Evolutionary conservation across 768 basidiomycete genomes (phyloP).

Genomic region (Pleurotus djamor): DNA sequence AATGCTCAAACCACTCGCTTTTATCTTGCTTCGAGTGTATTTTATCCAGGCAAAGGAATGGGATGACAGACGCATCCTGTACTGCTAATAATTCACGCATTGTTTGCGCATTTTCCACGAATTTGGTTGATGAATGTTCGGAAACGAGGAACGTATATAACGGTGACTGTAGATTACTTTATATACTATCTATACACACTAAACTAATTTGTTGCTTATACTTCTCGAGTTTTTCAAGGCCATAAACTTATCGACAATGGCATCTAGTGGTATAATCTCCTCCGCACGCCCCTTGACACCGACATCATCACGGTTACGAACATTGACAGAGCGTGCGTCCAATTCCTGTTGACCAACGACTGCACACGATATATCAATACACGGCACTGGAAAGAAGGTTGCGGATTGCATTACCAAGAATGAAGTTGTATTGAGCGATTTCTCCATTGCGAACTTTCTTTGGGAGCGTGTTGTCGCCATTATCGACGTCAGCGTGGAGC

Average conservation of each 20-base stretch:
- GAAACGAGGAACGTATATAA: neutral
- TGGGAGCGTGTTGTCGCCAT: constrained; percentile 86
- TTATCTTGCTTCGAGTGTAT: no score
- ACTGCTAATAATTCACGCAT: no score
- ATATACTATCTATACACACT: constrained; percentile 6
- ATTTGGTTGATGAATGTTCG: neutral
- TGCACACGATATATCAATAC: constrained; percentile 22
- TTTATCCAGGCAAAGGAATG: no score
- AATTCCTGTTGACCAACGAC: constrained; percentile 96
- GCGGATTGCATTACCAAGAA: constrained; percentile 62
- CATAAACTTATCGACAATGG: constrained; percentile 66
- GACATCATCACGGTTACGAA: constrained; percentile 93
- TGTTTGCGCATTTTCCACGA: no score
- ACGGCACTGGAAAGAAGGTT: neutral
- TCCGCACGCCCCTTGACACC: constrained; percentile 82
- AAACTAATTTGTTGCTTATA: constrained; percentile 40
- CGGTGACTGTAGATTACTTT: neutral
- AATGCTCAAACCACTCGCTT: no score
- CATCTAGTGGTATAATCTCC: constrained; percentile 66
- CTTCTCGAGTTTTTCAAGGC: constrained; percentile 58
- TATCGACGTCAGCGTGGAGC: constrained; percentile 90
- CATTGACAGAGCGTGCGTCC: constrained; percentile 84
- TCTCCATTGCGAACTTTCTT: constrained; percentile 99
- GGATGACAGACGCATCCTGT: no score
- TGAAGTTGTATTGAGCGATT: constrained; percentile 97